Conservation (phyloP, 345 rosid genomes). For the Salix udensis region DNA sequence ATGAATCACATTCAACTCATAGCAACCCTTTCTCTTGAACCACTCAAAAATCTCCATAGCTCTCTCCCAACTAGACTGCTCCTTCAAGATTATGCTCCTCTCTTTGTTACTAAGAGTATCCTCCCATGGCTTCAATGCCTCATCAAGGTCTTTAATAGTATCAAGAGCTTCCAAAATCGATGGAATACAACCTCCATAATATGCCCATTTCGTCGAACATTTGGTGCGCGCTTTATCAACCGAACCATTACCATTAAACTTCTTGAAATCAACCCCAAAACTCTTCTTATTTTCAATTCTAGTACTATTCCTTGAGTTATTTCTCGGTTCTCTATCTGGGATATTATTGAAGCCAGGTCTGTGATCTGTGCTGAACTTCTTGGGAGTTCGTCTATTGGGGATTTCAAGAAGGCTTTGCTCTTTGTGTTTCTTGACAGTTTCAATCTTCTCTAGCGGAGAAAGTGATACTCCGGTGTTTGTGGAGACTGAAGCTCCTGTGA, state of each 20-base stretch:
- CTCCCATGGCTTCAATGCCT: constrained; percentile 77
- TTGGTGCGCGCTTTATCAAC: constrained; percentile 44
- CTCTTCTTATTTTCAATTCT: constrained; percentile 21
- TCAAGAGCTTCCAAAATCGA: constrained; percentile 69
- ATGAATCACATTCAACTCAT: constrained; percentile 80
- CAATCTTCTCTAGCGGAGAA: constrained; percentile 37
- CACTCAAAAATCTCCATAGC: constrained; percentile 84
- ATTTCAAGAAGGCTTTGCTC: constrained; percentile 31
- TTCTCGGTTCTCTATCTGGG: constrained; percentile 29
- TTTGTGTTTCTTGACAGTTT: constrained; percentile 27
- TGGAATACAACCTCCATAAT: constrained; percentile 67
- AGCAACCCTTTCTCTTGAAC: constrained; percentile 64
- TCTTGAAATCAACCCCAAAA: not conserved
- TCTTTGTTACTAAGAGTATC: constrained; percentile 66
- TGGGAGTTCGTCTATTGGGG: constrained; percentile 25
- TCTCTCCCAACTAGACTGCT: constrained; percentile 76
- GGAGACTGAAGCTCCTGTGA: constrained; percentile 13
- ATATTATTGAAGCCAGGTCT: constrained; percentile 26
- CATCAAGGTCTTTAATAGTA: constrained; percentile 49
- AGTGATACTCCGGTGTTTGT: constrained; percentile 27
- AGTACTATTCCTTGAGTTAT: constrained; percentile 6
- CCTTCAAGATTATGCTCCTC: constrained; percentile 83
- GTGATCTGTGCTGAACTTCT: constrained; percentile 21
- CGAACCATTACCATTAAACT: not conserved
- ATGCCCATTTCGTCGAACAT: constrained; percentile 74